Evolutionary conservation across 345 rosid species (phyloP).

Genomic region (Crucihimalaya himalaica): DNA sequence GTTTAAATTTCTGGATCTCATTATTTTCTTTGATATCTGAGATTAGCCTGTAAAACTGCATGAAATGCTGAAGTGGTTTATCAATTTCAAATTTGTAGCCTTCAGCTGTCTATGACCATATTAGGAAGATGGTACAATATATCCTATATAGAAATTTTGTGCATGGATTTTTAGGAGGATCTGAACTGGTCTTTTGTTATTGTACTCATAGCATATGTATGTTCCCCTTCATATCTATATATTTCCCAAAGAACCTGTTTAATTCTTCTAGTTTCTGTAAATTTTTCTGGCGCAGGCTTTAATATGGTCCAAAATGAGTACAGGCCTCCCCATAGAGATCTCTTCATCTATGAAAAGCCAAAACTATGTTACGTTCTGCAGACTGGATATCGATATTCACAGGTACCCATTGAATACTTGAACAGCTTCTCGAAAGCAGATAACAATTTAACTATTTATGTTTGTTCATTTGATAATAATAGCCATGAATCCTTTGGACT

Average conservation of each 20-base stretch:
- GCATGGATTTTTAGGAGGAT: background rate
- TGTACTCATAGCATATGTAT: background rate
- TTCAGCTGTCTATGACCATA: conserved; percentile 13
- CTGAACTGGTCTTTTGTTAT: conserved; percentile 4
- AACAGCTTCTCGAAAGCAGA: conserved; percentile 2
- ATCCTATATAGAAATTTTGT: background rate
- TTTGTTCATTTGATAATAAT: conserved; percentile 11
- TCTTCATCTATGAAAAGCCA: conserved; percentile 88
- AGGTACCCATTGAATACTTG: conserved; percentile 48
- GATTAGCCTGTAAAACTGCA: background rate
- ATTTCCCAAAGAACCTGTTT: background rate
- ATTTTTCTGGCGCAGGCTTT: conserved; percentile 61
- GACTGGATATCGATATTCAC: conserved; percentile 93
- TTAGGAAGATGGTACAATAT: background rate
- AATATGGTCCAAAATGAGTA: conserved; percentile 99
- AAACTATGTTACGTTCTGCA: conserved; percentile 74
- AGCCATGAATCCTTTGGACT: conserved; percentile 1
- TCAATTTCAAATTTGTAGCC: background rate
- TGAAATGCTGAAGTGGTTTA: conserved; percentile 13
- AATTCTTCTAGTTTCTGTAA: conserved; percentile 25
- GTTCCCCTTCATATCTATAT: background rate
- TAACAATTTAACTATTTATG: conserved; percentile 11
- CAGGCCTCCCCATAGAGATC: conserved; percentile 95
- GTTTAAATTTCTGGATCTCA: conserved; percentile 1
- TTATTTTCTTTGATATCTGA: conserved; percentile 16